Conservation (phyloP, 2,329 filamentous ascomycete genomes). For the Trichothecium roseum region DNA sequence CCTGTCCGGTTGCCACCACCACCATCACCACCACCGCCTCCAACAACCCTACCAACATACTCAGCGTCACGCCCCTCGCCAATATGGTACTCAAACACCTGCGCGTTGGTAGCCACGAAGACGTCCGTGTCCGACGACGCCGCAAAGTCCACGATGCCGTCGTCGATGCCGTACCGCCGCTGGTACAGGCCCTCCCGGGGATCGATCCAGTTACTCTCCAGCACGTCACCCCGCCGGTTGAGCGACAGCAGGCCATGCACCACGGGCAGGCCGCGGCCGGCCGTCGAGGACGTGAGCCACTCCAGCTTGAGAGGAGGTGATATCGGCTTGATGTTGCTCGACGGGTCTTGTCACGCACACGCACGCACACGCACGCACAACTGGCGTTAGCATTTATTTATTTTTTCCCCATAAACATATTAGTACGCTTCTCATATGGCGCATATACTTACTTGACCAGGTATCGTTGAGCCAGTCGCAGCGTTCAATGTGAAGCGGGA, state of each 20-base stretch:
- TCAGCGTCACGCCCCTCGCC: no score
- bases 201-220: neutral
- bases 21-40: no score
- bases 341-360: neutral
- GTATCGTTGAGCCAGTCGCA: constrained; percentile 7
- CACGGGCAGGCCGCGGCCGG: neutral
- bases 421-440: no score
- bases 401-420: no score
- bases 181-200: neutral
- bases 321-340: neutral
- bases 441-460: constrained; percentile 7
- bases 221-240: neutral
- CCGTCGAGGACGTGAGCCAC: neutral
- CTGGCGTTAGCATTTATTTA: no score
- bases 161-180: neutral
- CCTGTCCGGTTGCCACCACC: no score
- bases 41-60: no score
- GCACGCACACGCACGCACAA: neutral
- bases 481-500: constrained; percentile 5
- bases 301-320: neutral
- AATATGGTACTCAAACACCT: no score
- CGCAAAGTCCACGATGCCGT: neutral
- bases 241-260: constrained; percentile 1
- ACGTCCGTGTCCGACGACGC: no score
- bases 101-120: no score